Base-by-base conservation (phyloP, 768 basidiomycete species). In the Trametes punicea region DNA sequence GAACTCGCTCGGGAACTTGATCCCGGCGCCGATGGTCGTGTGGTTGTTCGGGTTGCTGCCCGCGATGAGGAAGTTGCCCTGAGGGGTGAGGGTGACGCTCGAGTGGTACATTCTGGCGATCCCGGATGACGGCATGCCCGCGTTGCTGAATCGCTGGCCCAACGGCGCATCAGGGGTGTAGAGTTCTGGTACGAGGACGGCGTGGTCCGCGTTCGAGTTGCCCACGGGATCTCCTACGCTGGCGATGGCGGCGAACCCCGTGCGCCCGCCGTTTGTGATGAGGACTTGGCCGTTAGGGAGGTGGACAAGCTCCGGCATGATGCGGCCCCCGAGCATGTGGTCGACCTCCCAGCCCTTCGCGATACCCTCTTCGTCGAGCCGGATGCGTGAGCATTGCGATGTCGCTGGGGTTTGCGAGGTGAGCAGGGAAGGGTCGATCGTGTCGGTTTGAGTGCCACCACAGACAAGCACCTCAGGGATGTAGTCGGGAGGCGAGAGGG, bases 11-110 rank as follows among this genome's bases (percentile, higher is more conserved):
- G 85, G 84, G 68, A 88, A 94, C 66, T 75, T 74, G 34, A 81
- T 62, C 61, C 25, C 58, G 7, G 58, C 29, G 11, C 48, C 58
- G 52, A 82, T 84, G 61, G 84, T 88, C 46, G 87, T 74, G 69
- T 91, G 88, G 58, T 89, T 69, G 68, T 92, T 92, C 20, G 90
- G 90, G 64, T 90, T 92, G 59, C 88, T 89, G 31, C 90, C 90
- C 18, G 89, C 84, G 57, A 93, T 82, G 83, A 92, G 81, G 51
- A 92, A 71, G 51, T 80, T 78, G 6, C 84, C 90, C 38, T 72
- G 73, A 8, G 90, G 90, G 4, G 87, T 86, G 64, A 91, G 71
- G 11, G 85, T 89, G 44, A 90, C 88, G 2, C 87, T 82, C 26
- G 88, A 91, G 66, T 92, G 90, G 65, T 92, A 93, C 70, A 93